Percentiles rank a stretch among this genome's conserved stretches.
Evolutionary conservation across 805 yeast species (phyloP).

Genomic region (Wickerhamiella azyma): DNA sequence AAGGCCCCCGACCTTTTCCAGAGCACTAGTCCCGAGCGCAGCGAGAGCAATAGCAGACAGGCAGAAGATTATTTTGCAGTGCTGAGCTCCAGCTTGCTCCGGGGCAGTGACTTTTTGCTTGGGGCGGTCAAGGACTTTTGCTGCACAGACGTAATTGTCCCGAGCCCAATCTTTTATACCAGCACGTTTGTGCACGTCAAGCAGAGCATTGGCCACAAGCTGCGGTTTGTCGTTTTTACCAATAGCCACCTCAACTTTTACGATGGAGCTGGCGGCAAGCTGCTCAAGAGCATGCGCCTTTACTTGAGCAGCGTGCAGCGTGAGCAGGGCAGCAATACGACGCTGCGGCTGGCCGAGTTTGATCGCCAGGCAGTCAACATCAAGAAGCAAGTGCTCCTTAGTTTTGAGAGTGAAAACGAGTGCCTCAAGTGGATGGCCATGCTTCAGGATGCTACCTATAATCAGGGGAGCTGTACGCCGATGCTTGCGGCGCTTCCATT

Average conservation of each 20-base stretch:
- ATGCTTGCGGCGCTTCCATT: constrained; percentile 1
- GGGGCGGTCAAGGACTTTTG: neutral
- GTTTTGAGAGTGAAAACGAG: neutral
- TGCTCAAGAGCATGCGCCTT: neutral
- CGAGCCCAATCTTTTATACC: neutral
- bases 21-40: neutral
- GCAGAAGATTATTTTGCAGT: neutral
- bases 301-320: constrained; percentile 4
- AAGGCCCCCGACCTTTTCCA: neutral
- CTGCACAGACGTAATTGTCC: neutral
- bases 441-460: constrained; percentile 4
- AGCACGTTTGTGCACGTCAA: constrained; percentile 1
- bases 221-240: constrained; percentile 1
- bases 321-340: neutral
- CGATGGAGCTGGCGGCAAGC: constrained; percentile 5
- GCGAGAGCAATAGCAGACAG: neutral
- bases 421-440: constrained; percentile 4
- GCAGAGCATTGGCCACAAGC: constrained; percentile 1
- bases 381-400: neutral
- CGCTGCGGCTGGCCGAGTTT: neutral
- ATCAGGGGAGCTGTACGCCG: neutral
- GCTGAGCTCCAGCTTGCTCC: neutral
- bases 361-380: neutral
- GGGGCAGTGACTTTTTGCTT: neutral
- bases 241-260: constrained; percentile 1